Percentiles rank a stretch among this genome's conserved stretches.
These are phyloP conservation scores for Chaetomiaceae sp. DNA, from an alignment of 2,329 filamentous ascomycete species.

Conservation along the genomic window DNA sequence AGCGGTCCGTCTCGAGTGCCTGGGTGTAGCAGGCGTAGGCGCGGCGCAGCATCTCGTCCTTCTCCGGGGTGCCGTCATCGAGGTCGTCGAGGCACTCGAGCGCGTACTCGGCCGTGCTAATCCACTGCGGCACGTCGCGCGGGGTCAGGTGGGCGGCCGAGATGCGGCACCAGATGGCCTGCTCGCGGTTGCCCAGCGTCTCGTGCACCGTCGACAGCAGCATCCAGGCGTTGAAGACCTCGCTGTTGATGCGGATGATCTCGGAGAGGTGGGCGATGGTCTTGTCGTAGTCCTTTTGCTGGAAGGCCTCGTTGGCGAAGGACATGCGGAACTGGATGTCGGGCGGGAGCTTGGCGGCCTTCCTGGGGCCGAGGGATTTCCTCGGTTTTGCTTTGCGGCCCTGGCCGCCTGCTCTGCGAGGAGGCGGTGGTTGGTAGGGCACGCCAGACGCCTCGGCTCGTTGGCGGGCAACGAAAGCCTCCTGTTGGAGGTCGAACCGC, in stretches of 20 bases:
- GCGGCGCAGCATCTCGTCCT: conserved; percentile 34
- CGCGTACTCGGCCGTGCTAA: conserved; percentile 54
- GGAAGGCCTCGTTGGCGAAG: conserved; percentile 63
- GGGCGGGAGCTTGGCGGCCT: conserved; percentile 62
- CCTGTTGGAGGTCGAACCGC: conserved; percentile 34
- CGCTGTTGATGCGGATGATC: conserved; percentile 63
- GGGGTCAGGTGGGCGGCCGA: conserved; percentile 59
- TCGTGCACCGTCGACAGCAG: conserved; percentile 57
- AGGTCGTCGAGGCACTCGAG: conserved; percentile 44
- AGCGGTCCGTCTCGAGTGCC: conserved; percentile 53
- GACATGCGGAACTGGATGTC: conserved; percentile 66
- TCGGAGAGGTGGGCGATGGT: conserved; percentile 57
- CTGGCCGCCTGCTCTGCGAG: conserved; percentile 3
- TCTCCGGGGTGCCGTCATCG: conserved; percentile 37
- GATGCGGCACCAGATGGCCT: conserved; percentile 55
- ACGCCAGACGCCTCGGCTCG: conserved; percentile 21
- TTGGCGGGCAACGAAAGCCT: conserved; percentile 32
- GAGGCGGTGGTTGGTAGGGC: conserved; percentile 12
- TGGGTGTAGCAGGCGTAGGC: conserved; percentile 56
- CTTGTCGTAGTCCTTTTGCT: conserved; percentile 55
- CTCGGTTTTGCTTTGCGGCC: conserved; percentile 10
- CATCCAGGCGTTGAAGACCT: conserved; percentile 62
- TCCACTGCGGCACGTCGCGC: conserved; percentile 56
- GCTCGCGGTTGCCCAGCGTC: conserved; percentile 53
- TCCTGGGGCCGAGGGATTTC: conserved; percentile 42